phyloP scores from a whole-genome alignment of 2,329 filamentous ascomycete species.

The Aspergillus bombycis region DNA sequence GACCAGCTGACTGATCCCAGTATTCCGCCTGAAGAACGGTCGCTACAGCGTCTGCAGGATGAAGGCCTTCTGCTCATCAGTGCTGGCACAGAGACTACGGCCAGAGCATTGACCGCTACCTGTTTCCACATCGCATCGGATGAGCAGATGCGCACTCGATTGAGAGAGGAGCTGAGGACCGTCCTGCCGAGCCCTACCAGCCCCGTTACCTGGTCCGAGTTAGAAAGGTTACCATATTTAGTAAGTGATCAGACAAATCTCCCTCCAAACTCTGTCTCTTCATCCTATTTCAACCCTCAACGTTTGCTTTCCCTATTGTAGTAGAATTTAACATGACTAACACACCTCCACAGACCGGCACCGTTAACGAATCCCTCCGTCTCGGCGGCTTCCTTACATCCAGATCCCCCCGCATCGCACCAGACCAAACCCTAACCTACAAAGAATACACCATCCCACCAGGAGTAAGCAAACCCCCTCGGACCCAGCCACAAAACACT shows the following conservation, averaged over 20 bases:
- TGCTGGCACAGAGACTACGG: slow-evolving; percentile 42
- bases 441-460: slow-evolving; percentile 28
- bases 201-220: slow-evolving; percentile 30
- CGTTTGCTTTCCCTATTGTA: too few species aligned
- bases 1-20: slow-evolving; percentile 36
- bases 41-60: slow-evolving; percentile 32
- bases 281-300: fast-evolving
- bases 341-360: slow-evolving; percentile 1
- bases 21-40: slow-evolving; percentile 43
- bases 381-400: slow-evolving; percentile 4
- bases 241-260: slow-evolving; percentile 14
- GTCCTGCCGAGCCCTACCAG: slow-evolving; percentile 26
- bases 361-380: slow-evolving; percentile 17
- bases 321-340: too few species aligned
- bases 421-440: slow-evolving; percentile 10
- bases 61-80: slow-evolving; percentile 35
- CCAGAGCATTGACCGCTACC: slow-evolving; percentile 32
- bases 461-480: slow-evolving; percentile 20
- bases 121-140: slow-evolving; percentile 35
- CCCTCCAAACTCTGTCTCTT: background rate
- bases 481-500: too few species aligned
- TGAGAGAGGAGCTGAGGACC: slow-evolving; percentile 34
- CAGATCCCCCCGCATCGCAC: slow-evolving; percentile 16
- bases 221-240: slow-evolving; percentile 46
- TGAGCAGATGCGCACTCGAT: slow-evolving; percentile 19